Percentiles rank a stretch among this genome's conserved stretches.
Evolutionary conservation across 805 yeast genomes (phyloP).

Genomic region (Saccharomycopsis selenospora): DNA sequence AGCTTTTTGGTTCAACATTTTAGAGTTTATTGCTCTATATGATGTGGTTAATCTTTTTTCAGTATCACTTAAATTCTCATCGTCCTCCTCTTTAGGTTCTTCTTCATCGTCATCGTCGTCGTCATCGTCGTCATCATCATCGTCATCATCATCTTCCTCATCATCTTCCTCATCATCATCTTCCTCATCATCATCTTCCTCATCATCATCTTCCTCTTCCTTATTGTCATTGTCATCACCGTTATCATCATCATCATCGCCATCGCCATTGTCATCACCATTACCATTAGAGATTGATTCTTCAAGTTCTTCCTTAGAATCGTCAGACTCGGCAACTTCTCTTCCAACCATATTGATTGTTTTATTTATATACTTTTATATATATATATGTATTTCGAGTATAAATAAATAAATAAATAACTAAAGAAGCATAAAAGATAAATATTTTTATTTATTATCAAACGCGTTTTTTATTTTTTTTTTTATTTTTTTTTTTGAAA

Average conservation of each 20-base stretch:
- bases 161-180: constrained; percentile 21
- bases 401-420: no score
- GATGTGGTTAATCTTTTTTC: constrained; percentile 12
- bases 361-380: no score
- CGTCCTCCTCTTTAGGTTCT: constrained; percentile 19
- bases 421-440: no score
- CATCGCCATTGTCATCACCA: constrained; percentile 7
- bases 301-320: not conserved
- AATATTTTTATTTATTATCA: no score
- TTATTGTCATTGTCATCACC: constrained; percentile 16
- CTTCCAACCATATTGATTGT: not conserved
- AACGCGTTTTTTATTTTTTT: no score
- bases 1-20: constrained; percentile 33
- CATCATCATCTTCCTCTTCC: constrained; percentile 17
- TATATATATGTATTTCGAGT: no score
- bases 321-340: not conserved
- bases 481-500: no score
- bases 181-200: constrained; percentile 19
- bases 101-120: constrained; percentile 22
- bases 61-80: constrained; percentile 17
- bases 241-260: constrained; percentile 12
- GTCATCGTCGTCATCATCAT: constrained; percentile 24
- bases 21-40: constrained; percentile 11
- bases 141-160: constrained; percentile 24
- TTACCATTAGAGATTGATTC: not conserved